A percentile compares a stretch with the other conserved stretches of the same genome.
Evolutionary conservation across 768 basidiomycete species (phyloP).

Genomic region (Hericium coralloides): DNA sequence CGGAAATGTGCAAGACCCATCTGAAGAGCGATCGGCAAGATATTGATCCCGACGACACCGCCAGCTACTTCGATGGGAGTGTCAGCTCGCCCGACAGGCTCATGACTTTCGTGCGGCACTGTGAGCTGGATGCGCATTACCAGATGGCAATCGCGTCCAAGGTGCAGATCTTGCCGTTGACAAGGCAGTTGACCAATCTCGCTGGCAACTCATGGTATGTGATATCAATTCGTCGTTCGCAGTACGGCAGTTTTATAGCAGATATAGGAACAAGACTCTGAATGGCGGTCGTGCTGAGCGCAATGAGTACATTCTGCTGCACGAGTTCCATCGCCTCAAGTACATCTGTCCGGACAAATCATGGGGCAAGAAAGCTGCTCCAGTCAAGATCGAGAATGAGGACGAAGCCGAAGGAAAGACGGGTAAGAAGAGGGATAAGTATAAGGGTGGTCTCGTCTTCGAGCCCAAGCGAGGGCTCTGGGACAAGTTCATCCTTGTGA

Average conservation of each 20-base stretch:
- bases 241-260: not conserved
- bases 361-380: conserved; percentile 64
- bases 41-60: conserved; percentile 93
- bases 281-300: conserved; percentile 98
- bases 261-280: conserved; percentile 84
- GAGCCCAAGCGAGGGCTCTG: conserved; percentile 93
- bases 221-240: not conserved
- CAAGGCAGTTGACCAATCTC: conserved; percentile 87
- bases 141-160: conserved; percentile 95
- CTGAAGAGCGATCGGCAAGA: conserved; percentile 83
- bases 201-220: conserved; percentile 92
- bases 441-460: conserved; percentile 97
- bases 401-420: conserved; percentile 43
- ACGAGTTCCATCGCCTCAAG: conserved; percentile 94
- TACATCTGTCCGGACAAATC: conserved; percentile 95
- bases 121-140: conserved; percentile 92
- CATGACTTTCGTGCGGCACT: conserved; percentile 84
- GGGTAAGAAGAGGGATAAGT: conserved; percentile 83
- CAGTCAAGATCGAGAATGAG: conserved; percentile 47
- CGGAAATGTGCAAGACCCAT: conserved; percentile 92
- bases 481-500: conserved; percentile 96
- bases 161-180: conserved; percentile 89
- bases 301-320: conserved; percentile 96
- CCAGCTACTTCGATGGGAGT: conserved; percentile 80
- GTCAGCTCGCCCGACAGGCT: conserved; percentile 68